These are phyloP conservation scores for Diaporthe velutina DNA, from an alignment of 2,329 filamentous ascomycete species.

Conservation along the genomic window DNA sequence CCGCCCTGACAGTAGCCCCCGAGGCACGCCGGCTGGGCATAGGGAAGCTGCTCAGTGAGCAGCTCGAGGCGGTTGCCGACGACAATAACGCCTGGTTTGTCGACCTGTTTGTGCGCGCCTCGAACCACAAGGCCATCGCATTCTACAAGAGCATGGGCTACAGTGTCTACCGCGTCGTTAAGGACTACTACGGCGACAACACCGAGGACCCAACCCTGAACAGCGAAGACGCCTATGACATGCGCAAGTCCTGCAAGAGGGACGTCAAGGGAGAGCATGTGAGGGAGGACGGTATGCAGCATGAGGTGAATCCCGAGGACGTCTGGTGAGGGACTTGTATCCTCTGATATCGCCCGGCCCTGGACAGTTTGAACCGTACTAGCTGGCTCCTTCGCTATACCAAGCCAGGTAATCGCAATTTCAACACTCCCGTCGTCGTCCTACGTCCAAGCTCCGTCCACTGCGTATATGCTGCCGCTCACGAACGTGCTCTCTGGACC, in stretches of 20 bases:
- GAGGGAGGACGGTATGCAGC: conserved; percentile 82
- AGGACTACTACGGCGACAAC: conserved; percentile 94
- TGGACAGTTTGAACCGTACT: background rate
- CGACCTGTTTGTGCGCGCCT: conserved; percentile 91
- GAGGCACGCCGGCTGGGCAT: conserved; percentile 88
- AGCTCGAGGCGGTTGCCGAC: conserved; percentile 86
- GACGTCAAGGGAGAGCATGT: conserved; percentile 83
- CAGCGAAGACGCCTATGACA: conserved; percentile 93
- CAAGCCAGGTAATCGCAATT: background rate
- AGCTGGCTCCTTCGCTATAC: background rate
- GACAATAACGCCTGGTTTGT: conserved; percentile 93
- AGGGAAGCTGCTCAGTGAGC: conserved; percentile 84
- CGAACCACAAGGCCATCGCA: conserved; percentile 87
- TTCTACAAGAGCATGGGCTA: conserved; percentile 96
- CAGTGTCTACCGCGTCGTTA: conserved; percentile 87
- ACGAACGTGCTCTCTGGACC: conserved; percentile 61
- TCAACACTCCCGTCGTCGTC: background rate
- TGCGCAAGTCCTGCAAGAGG: conserved; percentile 90
- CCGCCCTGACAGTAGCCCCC: conserved; percentile 91
- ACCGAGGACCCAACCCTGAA: conserved; percentile 71
- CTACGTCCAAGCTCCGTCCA: conserved; percentile 58
- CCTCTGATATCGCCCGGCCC: background rate
- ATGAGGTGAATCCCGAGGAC: conserved; percentile 84
- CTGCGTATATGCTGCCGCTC: conserved; percentile 59
- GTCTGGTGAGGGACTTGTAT: conserved; percentile 74